Conservation (phyloP, 2,329 filamentous ascomycete genomes). For the Nannizzia gypsea region DNA sequence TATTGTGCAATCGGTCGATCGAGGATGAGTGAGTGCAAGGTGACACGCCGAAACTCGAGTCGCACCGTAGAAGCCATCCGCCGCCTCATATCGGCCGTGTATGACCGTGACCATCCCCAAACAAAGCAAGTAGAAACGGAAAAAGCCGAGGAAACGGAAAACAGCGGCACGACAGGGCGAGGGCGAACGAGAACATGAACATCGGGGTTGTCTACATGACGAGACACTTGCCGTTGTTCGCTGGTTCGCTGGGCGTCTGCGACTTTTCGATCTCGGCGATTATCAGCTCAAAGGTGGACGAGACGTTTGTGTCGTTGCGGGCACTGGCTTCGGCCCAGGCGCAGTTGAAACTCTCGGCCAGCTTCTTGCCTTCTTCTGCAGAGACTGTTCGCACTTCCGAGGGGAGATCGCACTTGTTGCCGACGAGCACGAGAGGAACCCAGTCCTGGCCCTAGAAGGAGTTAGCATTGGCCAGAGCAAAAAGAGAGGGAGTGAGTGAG, state of each 20-base stretch:
- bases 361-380: constrained; percentile 68
- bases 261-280: constrained; percentile 91
- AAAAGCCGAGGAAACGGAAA: too few species aligned
- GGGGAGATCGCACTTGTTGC: constrained; percentile 91
- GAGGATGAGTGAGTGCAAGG: background rate
- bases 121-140: background rate
- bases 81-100: background rate
- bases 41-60: constrained; percentile 1
- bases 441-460: constrained; percentile 67
- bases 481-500: constrained; percentile 1
- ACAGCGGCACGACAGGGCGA: background rate
- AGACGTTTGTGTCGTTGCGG: constrained; percentile 86
- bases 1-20: background rate
- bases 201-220: constrained; percentile 55
- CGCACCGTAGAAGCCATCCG: background rate
- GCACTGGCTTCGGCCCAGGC: constrained; percentile 93
- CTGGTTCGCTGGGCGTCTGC: constrained; percentile 75
- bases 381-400: constrained; percentile 88
- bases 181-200: background rate
- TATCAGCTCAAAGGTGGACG: constrained; percentile 84
- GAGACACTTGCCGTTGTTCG: constrained; percentile 66
- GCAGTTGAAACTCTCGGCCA: constrained; percentile 79
- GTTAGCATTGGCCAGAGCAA: background rate
- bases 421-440: constrained; percentile 87
- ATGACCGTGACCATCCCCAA: background rate